Evolutionary conservation across 306 rosid species (phyloP), one percentile per base, ranked within the genome.

Genomic region (Inga laurina): DNA sequence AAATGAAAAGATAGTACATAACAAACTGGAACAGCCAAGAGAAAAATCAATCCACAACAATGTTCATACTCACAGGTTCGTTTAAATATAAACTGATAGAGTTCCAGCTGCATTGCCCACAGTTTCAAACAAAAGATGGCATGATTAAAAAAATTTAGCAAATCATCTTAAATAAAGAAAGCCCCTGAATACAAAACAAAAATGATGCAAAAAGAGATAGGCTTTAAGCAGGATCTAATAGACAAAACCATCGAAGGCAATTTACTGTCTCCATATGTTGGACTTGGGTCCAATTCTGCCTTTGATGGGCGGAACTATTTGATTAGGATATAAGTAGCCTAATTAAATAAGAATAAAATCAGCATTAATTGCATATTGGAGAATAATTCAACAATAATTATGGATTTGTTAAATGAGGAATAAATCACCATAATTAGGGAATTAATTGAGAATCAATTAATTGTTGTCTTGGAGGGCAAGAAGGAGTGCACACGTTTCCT

Each of bases 231-330:
- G 16, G 69, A 16, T 52, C 18, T 52, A 71, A 27, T 68, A 46
- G 24, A 69, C 75, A 89, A 85, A 88, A 96, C 99, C 98, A 96
- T 87, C 32, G 99, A 93, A 82, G 91, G 90, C 51, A 96, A 88
- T 82, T 75, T 91, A 89, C 99, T 96, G 65, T 96, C 98, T 1
- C 98, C 98, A 86, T 88, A 96, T 27, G 27, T 27, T 27, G 27
- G 27, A 27, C 1, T 27, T 27, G 27, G 27, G 27, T 27, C 27
- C 27, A 27, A 27, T 0, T 27, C 27, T 1, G 27, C 27, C 27
- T 1, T 27, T 27, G 27, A 27, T 27, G 27, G 27, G 27, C 27
- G 0, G 27, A 1, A 27, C 27, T 27, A 27, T 27, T 27, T 27
- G 27, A 27, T 27, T 27, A 27, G 27, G 27, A 27, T 0, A 27